Base-by-base conservation (phyloP, 345 rosid genomes). In the Raphanus raphanistrum region DNA sequence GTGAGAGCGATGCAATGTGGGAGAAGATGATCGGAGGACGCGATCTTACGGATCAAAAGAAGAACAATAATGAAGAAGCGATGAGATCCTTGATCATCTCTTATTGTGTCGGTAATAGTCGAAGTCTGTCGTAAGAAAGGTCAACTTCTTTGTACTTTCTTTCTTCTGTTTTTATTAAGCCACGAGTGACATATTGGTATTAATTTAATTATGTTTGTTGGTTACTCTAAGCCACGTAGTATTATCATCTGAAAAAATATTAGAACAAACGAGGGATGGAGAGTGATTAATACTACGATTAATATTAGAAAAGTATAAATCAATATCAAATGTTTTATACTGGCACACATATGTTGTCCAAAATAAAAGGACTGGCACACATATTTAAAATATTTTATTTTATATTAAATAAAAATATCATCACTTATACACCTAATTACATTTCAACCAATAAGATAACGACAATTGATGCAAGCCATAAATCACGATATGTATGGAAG, bases 31-130 rank as follows among this genome's bases (percentile, higher is more conserved):
- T 72, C 52, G 21, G 67, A 65, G 25, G 65, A 58, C 31, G 65
- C 31, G 57, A 68, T 61, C 29, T 61, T 58, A 59, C 50, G 55
- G 54, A 60, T 68, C 54, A 48, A 21, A 60, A 60, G 45, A 9
- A 29, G 8, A 31, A 67, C 1, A 1, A 15, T 6, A 7, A 33
- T 17, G 62, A 63, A 65, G 66, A 31, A 16, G 17, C 12, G 17
- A 57, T 28, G 52, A 77, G 73, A 60, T 33, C 62, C 6, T 13
- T 45, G 28, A 64, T 8, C 61, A 38, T 55, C 63, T 55, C 63
- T 58, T 32, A 68, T 32, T 13, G 55, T 59, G 73, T 72, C 73
- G 64, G 77, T 55, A 78, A 52, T 59, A 62, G n/a, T 38, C 65
- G 67, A 8, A 35, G 41, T 27, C 12, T 16, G 1, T 48, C 16